These are phyloP conservation scores for Arthrobotrys iridis DNA, from an alignment of 2,329 filamentous ascomycete genomes.

Conservation along the genomic window DNA sequence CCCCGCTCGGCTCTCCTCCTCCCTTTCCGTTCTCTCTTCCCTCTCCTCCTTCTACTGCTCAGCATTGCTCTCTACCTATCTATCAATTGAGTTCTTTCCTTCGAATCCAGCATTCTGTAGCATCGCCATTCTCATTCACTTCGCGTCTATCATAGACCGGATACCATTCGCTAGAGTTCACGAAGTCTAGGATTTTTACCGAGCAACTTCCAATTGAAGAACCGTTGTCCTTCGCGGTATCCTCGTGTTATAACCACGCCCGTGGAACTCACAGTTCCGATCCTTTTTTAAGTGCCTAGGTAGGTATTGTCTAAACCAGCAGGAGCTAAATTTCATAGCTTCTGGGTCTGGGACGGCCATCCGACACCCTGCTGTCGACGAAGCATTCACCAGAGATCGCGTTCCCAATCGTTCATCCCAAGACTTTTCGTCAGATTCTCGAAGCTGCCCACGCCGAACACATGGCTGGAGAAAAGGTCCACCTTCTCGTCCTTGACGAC, in stretches of 20 bases:
- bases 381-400: constrained; percentile 30
- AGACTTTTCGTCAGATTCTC: constrained; percentile 6
- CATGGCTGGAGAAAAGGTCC: constrained; percentile 68
- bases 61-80: constrained; percentile 16
- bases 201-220: too few species aligned
- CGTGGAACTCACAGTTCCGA: not conserved
- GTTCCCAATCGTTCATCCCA: constrained; percentile 37
- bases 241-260: too few species aligned
- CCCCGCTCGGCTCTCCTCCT: not conserved
- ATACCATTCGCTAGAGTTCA: constrained; percentile 18
- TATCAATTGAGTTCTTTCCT: constrained; percentile 15
- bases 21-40: not conserved
- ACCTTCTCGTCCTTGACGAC: constrained; percentile 89
- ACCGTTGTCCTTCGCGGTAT: too few species aligned
- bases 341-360: constrained; percentile 7
- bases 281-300: not conserved
- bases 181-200: constrained; percentile 11
- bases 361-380: constrained; percentile 22
- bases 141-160: constrained; percentile 11
- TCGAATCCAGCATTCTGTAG: constrained; percentile 10
- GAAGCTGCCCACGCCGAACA: constrained; percentile 3
- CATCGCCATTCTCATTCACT: constrained; percentile 39
- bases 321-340: constrained; percentile 14
- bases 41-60: not conserved
- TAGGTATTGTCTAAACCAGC: not conserved